These are phyloP conservation scores for Didymella lethalis DNA, from an alignment of 2,329 filamentous ascomycete species.

Conservation along the genomic window DNA sequence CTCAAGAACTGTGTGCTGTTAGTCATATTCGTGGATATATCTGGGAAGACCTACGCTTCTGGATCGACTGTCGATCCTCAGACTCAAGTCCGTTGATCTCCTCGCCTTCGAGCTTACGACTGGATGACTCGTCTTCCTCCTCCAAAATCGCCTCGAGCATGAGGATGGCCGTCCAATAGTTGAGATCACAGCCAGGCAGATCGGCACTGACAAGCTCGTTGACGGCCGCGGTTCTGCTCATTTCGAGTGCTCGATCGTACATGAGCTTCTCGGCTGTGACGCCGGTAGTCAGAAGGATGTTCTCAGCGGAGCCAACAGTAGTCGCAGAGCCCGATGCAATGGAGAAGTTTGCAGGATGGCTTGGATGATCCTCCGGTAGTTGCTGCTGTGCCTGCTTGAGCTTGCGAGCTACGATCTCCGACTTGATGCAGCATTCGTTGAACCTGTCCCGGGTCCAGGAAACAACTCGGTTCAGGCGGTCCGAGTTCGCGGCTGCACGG, in stretches of 20 bases:
- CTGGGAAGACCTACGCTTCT: conserved; percentile 68
- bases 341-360: conserved; percentile 81
- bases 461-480: conserved; percentile 88
- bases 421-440: conserved; percentile 97
- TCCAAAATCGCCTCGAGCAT: conserved; percentile 97
- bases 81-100: conserved; percentile 65
- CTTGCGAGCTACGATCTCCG: conserved; percentile 89
- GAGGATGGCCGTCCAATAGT: conserved; percentile 89
- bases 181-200: conserved; percentile 84
- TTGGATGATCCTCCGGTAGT: conserved; percentile 83
- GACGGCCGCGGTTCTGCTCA: conserved; percentile 93
- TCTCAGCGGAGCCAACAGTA: conserved; percentile 72
- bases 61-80: conserved; percentile 76
- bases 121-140: conserved; percentile 69
- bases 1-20: conserved; percentile 55
- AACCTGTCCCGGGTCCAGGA: conserved; percentile 95
- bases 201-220: conserved; percentile 95
- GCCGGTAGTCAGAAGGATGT: conserved; percentile 83
- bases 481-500: conserved; percentile 58
- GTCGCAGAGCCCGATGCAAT: conserved; percentile 65
- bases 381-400: conserved; percentile 84
- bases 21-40: conserved; percentile 18
- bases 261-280: conserved; percentile 96
- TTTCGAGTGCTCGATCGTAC: conserved; percentile 96
- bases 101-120: conserved; percentile 57